phyloP scores from a whole-genome alignment of 139 green algal genomes.

The Raphidocelis subcapitata region DNA sequence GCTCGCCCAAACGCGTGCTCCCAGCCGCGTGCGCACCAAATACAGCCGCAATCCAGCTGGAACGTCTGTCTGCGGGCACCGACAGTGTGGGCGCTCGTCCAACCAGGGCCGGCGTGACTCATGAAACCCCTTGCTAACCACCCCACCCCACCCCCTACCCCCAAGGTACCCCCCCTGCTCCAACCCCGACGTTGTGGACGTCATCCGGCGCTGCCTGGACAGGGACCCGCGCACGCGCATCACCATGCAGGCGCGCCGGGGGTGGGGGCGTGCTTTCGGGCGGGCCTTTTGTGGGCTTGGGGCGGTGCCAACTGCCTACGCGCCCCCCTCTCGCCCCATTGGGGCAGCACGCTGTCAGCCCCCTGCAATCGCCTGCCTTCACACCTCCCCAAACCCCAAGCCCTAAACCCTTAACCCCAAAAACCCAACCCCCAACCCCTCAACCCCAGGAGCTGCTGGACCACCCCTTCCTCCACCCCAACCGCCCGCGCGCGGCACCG shows the following conservation, averaged over 20 bases:
- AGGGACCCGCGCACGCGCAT: slow-evolving; percentile 78
- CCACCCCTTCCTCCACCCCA: slow-evolving; percentile 85
- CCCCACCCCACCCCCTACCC: no score
- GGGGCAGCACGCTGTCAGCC: not conserved
- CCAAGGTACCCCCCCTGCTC: slow-evolving; percentile 19
- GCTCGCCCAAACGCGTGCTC: slow-evolving; percentile 42
- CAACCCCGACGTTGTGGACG: slow-evolving; percentile 55
- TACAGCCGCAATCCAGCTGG: slow-evolving; percentile 54
- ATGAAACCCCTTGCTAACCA: no score
- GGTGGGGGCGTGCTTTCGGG: no score
- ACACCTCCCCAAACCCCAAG: not conserved
- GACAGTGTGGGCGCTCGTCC: no score
- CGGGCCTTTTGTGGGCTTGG: not conserved
- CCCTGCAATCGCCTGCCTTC: not conserved
- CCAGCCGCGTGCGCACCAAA: slow-evolving; percentile 54
- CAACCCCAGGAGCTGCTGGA: slow-evolving; percentile 75
- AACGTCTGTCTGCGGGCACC: slow-evolving; percentile 18
- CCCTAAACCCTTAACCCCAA: not conserved
- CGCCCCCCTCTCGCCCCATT: not conserved
- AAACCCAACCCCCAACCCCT: not conserved
- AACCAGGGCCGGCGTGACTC: no score
- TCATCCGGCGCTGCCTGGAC: slow-evolving; percentile 84
- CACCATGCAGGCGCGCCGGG: slow-evolving; percentile 75
- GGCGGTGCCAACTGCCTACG: not conserved
- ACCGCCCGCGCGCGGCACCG: slow-evolving; percentile 10